Base-by-base conservation (phyloP, 768 basidiomycete genomes). In the Dioszegia crocea region DNA sequence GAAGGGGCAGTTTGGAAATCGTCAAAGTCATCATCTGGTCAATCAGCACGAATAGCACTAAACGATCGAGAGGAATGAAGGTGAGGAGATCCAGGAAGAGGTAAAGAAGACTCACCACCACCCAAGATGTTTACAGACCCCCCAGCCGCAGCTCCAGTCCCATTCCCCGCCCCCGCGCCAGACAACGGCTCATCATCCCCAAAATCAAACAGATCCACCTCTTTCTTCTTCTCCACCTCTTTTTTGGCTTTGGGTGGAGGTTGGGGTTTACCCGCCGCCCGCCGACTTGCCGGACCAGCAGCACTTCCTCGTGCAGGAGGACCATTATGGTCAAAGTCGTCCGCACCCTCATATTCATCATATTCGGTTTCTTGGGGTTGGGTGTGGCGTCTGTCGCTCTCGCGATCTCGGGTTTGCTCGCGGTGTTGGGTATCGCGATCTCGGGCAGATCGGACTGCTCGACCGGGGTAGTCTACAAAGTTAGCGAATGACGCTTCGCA, bases 291-390 rank as follows among this genome's bases (percentile, higher is more conserved):
- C 55, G 19, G 60, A 49, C 17, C 39, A 40, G 67, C 50, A 17
- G 68, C 55, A 30, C 65, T 47, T 3, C 54, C 49, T 23, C 66
- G 61, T 44, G 62, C 66, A 26, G 64, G 59, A 45, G 72, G 79
- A 80, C 60, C 52, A 43, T 29, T 76, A 80, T 52, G 76, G 81
- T 94, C 91, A 60, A 97, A 93, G 59, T 91, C 91, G 38, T 82
- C 81, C 1, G 94, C 94, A 12, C 94, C 96, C 64, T 94, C 89
- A 76, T 99, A 99, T 75, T 97, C 93, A 68, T 98, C 93, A 64
- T 85, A 97, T 24, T 83, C 83, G 19, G 23, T 43, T 10, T 46
- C 61, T 27, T 61, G 43, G 36, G 58, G 33, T 57, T 39, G 19
- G 64, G 52, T 26, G 58, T 39, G 0, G 56, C 51, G 12, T 44